Evolutionary conservation across 2,329 filamentous ascomycete genomes (phyloP).

Genomic region (Pseudogymnoascus verrucosus): DNA sequence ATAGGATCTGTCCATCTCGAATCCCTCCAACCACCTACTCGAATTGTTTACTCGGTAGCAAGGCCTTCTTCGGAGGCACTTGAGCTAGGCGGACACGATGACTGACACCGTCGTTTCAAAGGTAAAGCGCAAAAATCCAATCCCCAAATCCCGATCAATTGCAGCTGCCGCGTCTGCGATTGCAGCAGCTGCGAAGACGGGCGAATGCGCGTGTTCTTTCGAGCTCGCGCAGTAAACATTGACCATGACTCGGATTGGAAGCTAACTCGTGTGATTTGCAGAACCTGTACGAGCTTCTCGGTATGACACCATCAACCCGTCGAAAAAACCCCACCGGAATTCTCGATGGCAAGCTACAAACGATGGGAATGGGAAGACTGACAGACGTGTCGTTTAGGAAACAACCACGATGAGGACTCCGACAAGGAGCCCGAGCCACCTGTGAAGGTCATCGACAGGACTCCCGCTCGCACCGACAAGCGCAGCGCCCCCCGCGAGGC

Average conservation of each 20-base stretch:
- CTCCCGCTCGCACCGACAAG: slow-evolving; percentile 64
- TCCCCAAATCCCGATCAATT: slow-evolving; percentile 13
- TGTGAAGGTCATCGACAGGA: slow-evolving; percentile 85
- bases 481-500: slow-evolving; percentile 75
- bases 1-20: slow-evolving; percentile 31
- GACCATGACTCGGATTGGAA: neutral
- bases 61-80: slow-evolving; percentile 32
- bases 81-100: slow-evolving; percentile 30
- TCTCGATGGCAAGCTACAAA: slow-evolving; percentile 11
- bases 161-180: slow-evolving; percentile 11
- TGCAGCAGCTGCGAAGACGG: neutral
- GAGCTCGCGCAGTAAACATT: neutral
- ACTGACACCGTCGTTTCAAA: slow-evolving; percentile 30
- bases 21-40: slow-evolving; percentile 17
- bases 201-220: neutral
- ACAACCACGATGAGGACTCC: slow-evolving; percentile 55
- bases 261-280: slow-evolving; percentile 32
- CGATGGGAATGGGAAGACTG: slow-evolving; percentile 17
- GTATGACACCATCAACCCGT: slow-evolving; percentile 46
- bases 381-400: slow-evolving; percentile 32
- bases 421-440: slow-evolving; percentile 71
- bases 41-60: slow-evolving; percentile 32
- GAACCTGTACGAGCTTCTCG: slow-evolving; percentile 98
- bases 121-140: slow-evolving; percentile 18
- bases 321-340: slow-evolving; percentile 5